A percentile compares a stretch with the other conserved stretches of the same genome.
phyloP scores from a whole-genome alignment of 768 basidiomycete species.

The Pisolithus albus region DNA sequence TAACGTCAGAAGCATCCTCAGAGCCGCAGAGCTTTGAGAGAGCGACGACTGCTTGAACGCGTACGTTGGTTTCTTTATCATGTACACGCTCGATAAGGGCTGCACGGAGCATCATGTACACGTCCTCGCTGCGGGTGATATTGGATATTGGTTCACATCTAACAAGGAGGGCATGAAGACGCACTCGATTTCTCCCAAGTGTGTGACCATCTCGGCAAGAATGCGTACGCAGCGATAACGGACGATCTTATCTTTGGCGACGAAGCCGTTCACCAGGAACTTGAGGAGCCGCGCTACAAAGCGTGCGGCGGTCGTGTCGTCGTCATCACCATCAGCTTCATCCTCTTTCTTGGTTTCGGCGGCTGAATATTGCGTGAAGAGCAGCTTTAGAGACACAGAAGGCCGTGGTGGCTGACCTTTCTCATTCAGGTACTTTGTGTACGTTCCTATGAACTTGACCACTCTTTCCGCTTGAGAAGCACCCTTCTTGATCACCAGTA shows the following conservation, averaged over 20 bases:
- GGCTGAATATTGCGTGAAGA: constrained; percentile 20
- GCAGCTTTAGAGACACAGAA: background rate
- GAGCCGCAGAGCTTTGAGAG: constrained; percentile 69
- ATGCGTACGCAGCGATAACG: constrained; percentile 74
- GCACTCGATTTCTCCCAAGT: constrained; percentile 83
- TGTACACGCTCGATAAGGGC: constrained; percentile 63
- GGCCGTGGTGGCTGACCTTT: constrained; percentile 45
- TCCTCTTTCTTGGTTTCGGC: constrained; percentile 29
- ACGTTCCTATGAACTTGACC: constrained; percentile 77
- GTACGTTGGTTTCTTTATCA: constrained; percentile 74
- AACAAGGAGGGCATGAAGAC: constrained; percentile 20
- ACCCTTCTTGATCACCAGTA: constrained; percentile 77
- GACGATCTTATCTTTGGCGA: constrained; percentile 81
- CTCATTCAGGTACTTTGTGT: constrained; percentile 67
- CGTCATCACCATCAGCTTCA: constrained; percentile 43
- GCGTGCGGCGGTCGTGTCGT: constrained; percentile 62
- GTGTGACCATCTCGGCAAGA: constrained; percentile 73
- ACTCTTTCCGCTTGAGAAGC: constrained; percentile 64
- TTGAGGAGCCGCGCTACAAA: constrained; percentile 62
- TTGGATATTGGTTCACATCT: background rate
- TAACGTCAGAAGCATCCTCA: constrained; percentile 55
- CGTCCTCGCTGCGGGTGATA: constrained; percentile 53
- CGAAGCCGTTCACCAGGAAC: constrained; percentile 71
- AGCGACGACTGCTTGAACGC: constrained; percentile 74
- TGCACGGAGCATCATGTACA: constrained; percentile 55